Evolutionary conservation across 2,329 filamentous ascomycete species (phyloP).

Genomic region (Arthrobotrys sinensis): DNA sequence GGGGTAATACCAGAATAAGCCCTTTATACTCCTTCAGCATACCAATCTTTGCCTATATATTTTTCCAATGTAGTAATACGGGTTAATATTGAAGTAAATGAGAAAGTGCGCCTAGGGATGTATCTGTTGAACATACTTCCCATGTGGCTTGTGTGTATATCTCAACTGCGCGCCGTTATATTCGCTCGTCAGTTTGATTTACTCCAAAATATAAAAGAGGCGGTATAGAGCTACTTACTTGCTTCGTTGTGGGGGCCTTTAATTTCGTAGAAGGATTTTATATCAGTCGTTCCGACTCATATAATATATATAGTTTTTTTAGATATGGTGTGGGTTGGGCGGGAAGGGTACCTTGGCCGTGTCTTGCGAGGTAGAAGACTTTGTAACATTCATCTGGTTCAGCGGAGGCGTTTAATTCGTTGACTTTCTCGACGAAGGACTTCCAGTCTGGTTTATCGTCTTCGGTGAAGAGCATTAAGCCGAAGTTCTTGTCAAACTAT

Average conservation of each 20-base stretch:
- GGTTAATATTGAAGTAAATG: conserved; percentile 2
- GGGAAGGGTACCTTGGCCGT: conserved; percentile 77
- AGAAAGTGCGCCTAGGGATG: conserved; percentile 1
- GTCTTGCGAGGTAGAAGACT: conserved; percentile 78
- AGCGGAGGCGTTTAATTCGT: conserved; percentile 71
- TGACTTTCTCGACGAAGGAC: conserved; percentile 67
- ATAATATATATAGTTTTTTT: too few species aligned
- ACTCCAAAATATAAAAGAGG: not conserved
- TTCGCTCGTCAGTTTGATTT: conserved; percentile 18
- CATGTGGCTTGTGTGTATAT: conserved; percentile 29
- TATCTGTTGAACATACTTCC: conserved; percentile 47
- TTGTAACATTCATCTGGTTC: conserved; percentile 74
- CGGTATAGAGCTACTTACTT: conserved; percentile 39
- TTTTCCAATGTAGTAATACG: not conserved
- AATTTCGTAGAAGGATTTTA: not conserved
- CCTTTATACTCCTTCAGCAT: conserved; percentile 51
- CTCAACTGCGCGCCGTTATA: conserved; percentile 48
- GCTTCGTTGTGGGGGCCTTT: conserved; percentile 52
- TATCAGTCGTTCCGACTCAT: not conserved
- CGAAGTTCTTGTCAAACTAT: conserved; percentile 76
- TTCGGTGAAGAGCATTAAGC: conserved; percentile 76
- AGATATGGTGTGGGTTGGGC: not conserved
- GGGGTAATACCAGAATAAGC: conserved; percentile 27
- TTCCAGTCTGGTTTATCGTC: conserved; percentile 65
- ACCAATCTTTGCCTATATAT: conserved; percentile 32